Base-by-base conservation (phyloP, 108 stramenopile species). In the Nitzschia palea region DNA sequence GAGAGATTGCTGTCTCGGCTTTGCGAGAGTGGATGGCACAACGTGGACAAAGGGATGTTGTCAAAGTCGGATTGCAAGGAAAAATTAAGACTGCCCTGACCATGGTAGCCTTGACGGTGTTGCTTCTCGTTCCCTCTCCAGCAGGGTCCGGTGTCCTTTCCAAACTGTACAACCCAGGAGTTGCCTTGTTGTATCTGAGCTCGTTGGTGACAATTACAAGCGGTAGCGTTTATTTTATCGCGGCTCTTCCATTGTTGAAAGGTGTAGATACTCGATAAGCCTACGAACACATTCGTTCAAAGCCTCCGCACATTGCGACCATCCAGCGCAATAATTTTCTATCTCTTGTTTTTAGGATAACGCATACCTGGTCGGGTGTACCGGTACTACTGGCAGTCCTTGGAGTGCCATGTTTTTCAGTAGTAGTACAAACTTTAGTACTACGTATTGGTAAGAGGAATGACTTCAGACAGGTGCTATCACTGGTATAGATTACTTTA, bases 1-100 rank as follows among this genome's bases (percentile, higher is more conserved):
- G 97, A 17, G 97, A 97, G 60, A 81, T 97, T 36, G 93, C 79
- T 5, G 93, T 97, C 3, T 90, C 88, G 48, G 98, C 96, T 0
- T 64, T 98, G 32, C 80, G 98, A 45, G 98, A 98, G 66, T 97
- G 94, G 94, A 97, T 97, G 96, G 96, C 96, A 0, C 78, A 80
- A 61, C 63, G 81, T 17, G 96, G 95, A 2, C 62, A 77, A 33
- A 63, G 96, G 17, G 88, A 86, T 40, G 68, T 69, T 1, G 98
- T 98, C 59, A 88, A 94, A 72, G 98, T 97, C 17, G 89, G 90
- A 18, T 77, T 70, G 57, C 83, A 85, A 67, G 96, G 96, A 4
- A 96, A 95, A 74, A 68, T 86, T 57, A 95, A 95, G 78, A 87
- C 94, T 14, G 90, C 90, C 3, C 43, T 88, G 33, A 90, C 89